These are phyloP conservation scores for Auricularia heimuer DNA, from an alignment of 768 basidiomycete genomes.

Conservation along the genomic window DNA sequence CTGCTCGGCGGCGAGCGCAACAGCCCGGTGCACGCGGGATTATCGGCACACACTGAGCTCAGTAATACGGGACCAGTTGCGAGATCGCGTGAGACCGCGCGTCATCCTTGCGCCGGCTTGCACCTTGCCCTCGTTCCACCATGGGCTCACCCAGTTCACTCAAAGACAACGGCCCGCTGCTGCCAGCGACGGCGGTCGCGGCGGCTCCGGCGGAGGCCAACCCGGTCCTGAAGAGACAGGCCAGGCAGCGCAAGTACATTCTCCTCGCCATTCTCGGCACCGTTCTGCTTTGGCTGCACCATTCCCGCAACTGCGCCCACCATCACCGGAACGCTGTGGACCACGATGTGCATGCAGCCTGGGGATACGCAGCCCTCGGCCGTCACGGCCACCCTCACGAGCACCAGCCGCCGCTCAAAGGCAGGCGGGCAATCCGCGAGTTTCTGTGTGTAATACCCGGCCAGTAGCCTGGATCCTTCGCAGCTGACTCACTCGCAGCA, in stretches of 20 bases:
- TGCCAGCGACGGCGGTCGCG: background rate
- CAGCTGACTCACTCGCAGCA: constrained; percentile 23
- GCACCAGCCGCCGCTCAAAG: background rate
- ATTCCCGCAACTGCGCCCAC: background rate
- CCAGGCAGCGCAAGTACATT: background rate
- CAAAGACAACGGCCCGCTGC: background rate
- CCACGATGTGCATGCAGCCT: background rate
- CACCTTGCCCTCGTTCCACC: background rate
- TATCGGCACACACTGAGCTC: too few relatives aligned
- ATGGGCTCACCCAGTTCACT: background rate
- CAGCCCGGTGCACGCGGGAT: too few relatives aligned
- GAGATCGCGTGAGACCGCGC: background rate
- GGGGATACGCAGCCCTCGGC: background rate
- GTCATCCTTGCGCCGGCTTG: background rate
- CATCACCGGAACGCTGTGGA: background rate
- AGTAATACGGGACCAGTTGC: too few relatives aligned
- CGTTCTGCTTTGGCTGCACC: background rate
- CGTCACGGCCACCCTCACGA: background rate
- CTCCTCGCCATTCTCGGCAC: background rate
- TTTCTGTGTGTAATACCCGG: background rate
- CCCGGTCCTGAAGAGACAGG: background rate
- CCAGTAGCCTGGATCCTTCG: background rate
- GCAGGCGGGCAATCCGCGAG: background rate
- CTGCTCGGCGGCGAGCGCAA: too few relatives aligned
- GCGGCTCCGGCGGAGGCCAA: background rate